Evolutionary conservation across 495 filamentous ascomycete species (phyloP).

Genomic region (Aspergillus olivimuriae): DNA sequence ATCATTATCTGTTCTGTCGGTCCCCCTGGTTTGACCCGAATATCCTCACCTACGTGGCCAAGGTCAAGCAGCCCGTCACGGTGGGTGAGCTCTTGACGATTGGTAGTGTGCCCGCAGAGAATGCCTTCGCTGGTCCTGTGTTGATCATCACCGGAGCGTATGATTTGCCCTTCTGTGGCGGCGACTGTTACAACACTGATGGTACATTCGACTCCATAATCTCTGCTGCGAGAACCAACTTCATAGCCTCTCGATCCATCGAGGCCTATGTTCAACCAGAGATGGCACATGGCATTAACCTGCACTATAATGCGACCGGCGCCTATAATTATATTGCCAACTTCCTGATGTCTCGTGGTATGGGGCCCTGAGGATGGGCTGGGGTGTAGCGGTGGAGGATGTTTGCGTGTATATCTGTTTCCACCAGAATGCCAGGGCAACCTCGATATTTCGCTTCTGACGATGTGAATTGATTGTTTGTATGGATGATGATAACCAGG

Average conservation of each 20-base stretch:
- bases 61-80: not conserved
- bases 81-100: not conserved
- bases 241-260: no score
- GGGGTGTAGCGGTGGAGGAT: not conserved
- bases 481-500: no score
- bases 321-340: not conserved
- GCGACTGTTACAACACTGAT: not conserved
- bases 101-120: not conserved
- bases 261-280: not conserved
- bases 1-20: not conserved
- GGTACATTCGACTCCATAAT: no score
- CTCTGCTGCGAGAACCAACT: no score
- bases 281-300: not conserved
- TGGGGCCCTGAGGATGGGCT: not conserved
- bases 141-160: not conserved
- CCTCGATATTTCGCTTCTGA: no score
- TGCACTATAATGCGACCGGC: not conserved
- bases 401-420: not conserved
- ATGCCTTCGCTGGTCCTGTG: not conserved
- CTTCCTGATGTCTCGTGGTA: not conserved
- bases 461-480: no score
- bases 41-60: not conserved
- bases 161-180: not conserved
- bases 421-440: no score
- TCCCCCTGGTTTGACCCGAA: not conserved